Base-by-base conservation (phyloP, 108 stramenopile genomes). In the Discostella stelligeroides region DNA sequence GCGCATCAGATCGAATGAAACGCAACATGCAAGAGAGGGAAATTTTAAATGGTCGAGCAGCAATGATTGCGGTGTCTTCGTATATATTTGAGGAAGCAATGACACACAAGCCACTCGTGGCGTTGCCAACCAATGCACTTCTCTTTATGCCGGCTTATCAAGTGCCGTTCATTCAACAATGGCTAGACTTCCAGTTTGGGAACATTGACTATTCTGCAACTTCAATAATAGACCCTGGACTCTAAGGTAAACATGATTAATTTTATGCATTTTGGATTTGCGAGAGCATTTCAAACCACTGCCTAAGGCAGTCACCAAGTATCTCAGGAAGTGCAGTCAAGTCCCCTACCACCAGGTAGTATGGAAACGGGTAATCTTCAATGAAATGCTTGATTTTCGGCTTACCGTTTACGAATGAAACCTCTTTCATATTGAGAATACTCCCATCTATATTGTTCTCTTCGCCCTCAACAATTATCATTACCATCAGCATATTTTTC, bases 331-430 rank as follows among this genome's bases (percentile, higher is more conserved):
- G 79, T 13, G 87, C 69, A 30, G 81, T 71, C 55, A 98, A 84
- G 53, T 99, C 93, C 10, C 88, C 87, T 25, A 98, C 79, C 14
- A 98, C 64, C 47, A 98, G 83, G 75, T 99, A 99, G 75, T 96
- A 97, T 2, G 98, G 98, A 66, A 99, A 98, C 4, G 99, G 99
- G 69, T 96, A 99, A 67, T 95, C 97, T 48, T 98, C 99, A 23
- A 99, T 92, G 85, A 98, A 99, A 23, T 81, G 72, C 64, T 82
- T 96, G 45, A 96, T 84, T 41, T 93, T 81, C 10, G 97, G 89
- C 53, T 95, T 95, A 11, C 96, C 96, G 24, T 92, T 85, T n/a
- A 84, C 89, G 75, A 97, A 98, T 18, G 82, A 80, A 0, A 98
- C 97, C 66, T 95, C 89, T 64, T 96, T 93, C 86, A 97, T 98